Base-by-base conservation (phyloP, 305 asterid genomes). In the Euphrasia arctica region DNA sequence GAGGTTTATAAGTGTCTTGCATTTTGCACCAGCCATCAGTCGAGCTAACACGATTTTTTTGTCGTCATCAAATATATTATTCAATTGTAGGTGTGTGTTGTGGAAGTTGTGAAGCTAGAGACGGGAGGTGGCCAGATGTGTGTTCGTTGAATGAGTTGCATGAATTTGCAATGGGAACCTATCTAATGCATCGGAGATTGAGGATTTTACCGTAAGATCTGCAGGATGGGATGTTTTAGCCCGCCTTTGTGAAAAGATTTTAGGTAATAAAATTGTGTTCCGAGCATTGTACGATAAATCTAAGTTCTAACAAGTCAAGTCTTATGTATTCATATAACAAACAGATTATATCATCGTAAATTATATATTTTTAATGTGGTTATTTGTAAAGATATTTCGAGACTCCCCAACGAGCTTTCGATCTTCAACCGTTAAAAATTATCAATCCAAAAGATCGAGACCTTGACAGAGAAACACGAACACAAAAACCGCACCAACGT, bases 111-210 rank as follows among this genome's bases (percentile, higher is more conserved):
- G 77, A 94, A 88, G 72, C 64, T 94, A 74, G 89, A 95, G 43
- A 97, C 95, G 8, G 97, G 99, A 66, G 97, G 96, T 55, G 90
- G 59, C 90, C 97, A 1, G 96, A 90, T 79, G 99, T 97, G n/a
- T 94, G 82, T 72, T 94, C 97, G 15, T 74, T 94, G 79, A 94
- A 94, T 85, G 97, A 94, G 73, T 54, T 94, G 68, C 90, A 97
- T 2, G 97, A 90, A 84, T 85, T 90, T 64, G 74, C 76, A 75
- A 67, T 31, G 81, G 86, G 70, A 94, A 75, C 64, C 64, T 71
- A 13, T 79, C 88, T 11, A 94, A 94, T 65, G 98, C 96, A 43
- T 77, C 79, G 2, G 70, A 60, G 77, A 80, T 94, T 62, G 85
- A 86, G 83, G 95, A 94, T 65, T 75, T 88, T 64, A 98, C 99